A percentile compares a stretch with the other conserved stretches of the same genome.
Conservation (phyloP, 2,329 filamentous ascomycete species). For the Hypoxylon sp. region DNA sequence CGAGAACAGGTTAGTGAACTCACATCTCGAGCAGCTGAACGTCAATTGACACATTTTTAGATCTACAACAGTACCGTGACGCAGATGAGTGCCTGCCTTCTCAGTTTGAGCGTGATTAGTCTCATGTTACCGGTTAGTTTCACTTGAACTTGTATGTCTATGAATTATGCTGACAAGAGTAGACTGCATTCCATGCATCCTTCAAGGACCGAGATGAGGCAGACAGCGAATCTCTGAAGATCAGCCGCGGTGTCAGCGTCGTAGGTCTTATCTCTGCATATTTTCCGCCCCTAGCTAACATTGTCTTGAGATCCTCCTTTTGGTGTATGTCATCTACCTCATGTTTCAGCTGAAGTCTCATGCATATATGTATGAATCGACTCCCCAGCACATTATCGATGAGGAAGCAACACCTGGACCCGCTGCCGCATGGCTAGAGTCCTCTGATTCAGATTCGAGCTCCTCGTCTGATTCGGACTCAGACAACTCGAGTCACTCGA, state of each 20-base stretch:
- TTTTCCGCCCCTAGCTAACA: constrained; percentile 44
- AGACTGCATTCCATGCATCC: constrained; percentile 93
- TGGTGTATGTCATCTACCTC: constrained; percentile 88
- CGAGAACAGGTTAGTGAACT: constrained; percentile 78
- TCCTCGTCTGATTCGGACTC: constrained; percentile 77
- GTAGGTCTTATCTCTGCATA: constrained; percentile 63
- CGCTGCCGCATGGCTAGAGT: constrained; percentile 84
- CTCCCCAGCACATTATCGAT: constrained; percentile 92
- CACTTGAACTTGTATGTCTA: background rate
- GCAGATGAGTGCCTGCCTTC: constrained; percentile 94
- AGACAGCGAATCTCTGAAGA: constrained; percentile 80
- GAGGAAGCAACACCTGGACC: constrained; percentile 91
- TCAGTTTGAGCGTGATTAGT: constrained; percentile 92
- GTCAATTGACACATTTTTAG: constrained; percentile 56
- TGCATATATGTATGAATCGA: constrained; percentile 92
- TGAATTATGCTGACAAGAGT: constrained; percentile 50
- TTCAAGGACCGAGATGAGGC: constrained; percentile 76
- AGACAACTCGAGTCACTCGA: constrained; percentile 74
- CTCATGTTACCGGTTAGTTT: constrained; percentile 80
- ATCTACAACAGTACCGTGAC: constrained; percentile 97
- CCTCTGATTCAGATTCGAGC: constrained; percentile 71
- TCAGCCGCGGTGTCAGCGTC: constrained; percentile 91
- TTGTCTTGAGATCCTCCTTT: constrained; percentile 73
- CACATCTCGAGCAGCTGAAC: background rate
- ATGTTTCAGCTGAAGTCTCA: constrained; percentile 94